Conservation (phyloP, 1,284 basidiomycete genomes). For the Tausonia pullulans region DNA sequence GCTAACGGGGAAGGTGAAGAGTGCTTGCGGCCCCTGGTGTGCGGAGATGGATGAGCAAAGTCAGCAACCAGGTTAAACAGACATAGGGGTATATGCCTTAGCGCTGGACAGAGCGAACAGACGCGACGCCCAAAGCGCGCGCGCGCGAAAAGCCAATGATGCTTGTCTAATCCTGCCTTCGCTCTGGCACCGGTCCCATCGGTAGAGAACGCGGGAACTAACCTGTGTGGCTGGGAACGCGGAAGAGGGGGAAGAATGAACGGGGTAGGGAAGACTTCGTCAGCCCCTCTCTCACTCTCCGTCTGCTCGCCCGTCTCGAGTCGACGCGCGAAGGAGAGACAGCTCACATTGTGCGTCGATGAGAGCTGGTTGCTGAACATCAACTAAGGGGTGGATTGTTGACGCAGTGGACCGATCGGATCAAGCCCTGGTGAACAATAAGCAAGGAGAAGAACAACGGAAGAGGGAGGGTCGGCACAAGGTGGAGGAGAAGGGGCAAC, state of each 20-base stretch:
- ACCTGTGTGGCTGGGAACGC: not conserved
- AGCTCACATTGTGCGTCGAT: constrained; percentile 4
- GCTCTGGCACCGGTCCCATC: too few relatives aligned
- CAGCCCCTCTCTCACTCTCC: not conserved
- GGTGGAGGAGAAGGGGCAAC: too few relatives aligned
- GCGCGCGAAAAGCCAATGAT: too few relatives aligned
- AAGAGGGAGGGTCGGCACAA: too few relatives aligned
- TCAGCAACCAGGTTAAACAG: not conserved
- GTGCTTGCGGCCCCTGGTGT: not conserved
- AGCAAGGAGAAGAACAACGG: too few relatives aligned
- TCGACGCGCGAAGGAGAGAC: not conserved
- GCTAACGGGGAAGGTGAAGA: not conserved
- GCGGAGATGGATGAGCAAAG: not conserved
- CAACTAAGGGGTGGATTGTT: not conserved
- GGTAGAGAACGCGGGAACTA: not conserved
- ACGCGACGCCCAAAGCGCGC: not conserved
- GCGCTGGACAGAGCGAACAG: not conserved
- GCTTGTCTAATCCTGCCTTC: too few relatives aligned
- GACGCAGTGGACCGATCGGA: too few relatives aligned
- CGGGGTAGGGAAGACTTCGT: not conserved
- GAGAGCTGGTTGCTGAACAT: constrained; percentile 8
- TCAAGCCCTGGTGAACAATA: too few relatives aligned
- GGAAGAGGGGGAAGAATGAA: not conserved
- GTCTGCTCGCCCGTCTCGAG: not conserved
- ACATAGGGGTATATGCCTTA: not conserved